phyloP scores from a whole-genome alignment of 164 flowering plant species.

The Cinnamomum micranthum region DNA sequence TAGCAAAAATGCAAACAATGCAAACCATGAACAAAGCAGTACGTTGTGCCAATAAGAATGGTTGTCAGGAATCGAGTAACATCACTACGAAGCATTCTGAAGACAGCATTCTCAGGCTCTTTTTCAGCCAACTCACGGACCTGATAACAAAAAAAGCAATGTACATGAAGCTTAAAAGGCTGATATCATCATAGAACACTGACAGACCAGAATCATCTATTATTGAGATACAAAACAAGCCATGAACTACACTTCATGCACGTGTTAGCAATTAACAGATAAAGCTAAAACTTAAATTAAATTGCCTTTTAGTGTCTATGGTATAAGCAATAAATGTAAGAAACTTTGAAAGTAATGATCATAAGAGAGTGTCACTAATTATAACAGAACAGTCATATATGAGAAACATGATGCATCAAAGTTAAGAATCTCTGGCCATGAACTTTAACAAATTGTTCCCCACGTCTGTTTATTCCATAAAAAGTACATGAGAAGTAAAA shows the following conservation, averaged over 20 bases:
- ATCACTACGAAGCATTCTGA: slow-evolving; percentile 89
- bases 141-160: slow-evolving; percentile 32
- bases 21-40: slow-evolving; percentile 19
- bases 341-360: neutral
- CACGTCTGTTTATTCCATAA: neutral
- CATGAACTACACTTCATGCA: neutral
- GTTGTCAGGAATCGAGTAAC: slow-evolving; percentile 97
- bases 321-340: neutral
- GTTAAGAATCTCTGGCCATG: neutral
- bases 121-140: slow-evolving; percentile 96
- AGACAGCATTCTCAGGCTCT: slow-evolving; percentile 90
- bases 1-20: slow-evolving; percentile 1
- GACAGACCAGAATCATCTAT: neutral
- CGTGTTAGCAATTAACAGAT: neutral
- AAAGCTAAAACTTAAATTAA: neutral
- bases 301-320: neutral
- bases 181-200: neutral
- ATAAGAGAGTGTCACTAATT: neutral
- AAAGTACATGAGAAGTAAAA: too few species aligned
- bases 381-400: neutral
- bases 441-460: neutral
- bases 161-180: slow-evolving; percentile 1
- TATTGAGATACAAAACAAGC: neutral
- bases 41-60: slow-evolving; percentile 99
- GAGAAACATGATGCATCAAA: slow-evolving; percentile 2